phyloP scores from a whole-genome alignment of 148 eudicot species.

The Rhododendron williamsianum region DNA sequence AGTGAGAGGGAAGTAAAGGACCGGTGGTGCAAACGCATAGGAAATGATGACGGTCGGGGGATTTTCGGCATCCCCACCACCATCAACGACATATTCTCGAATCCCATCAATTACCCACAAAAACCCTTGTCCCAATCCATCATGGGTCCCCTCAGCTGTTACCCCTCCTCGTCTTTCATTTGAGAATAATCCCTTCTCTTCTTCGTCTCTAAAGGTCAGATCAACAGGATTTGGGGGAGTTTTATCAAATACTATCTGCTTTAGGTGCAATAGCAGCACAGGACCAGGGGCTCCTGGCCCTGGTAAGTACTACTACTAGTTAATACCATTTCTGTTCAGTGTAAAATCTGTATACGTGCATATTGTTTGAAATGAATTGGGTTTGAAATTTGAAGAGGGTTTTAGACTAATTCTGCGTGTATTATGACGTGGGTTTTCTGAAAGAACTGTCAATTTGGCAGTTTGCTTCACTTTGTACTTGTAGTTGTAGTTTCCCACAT shows the following conservation, averaged over 20 bases:
- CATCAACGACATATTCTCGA: background rate
- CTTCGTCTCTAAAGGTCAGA: constrained; percentile 1
- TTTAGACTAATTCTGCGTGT: background rate
- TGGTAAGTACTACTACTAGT: constrained; percentile 7
- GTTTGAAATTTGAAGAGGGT: background rate
- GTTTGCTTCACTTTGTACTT: background rate
- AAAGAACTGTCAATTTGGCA: background rate
- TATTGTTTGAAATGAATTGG: background rate
- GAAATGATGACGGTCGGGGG: constrained; percentile 7
- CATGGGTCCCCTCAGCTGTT: background rate
- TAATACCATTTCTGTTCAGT: background rate
- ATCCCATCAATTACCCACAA: background rate
- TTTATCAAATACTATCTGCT: background rate
- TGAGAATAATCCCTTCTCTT: constrained; percentile 2
- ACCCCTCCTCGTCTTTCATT: background rate
- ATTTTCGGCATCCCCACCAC: constrained; percentile 16
- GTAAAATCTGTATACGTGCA: background rate
- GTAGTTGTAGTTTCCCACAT: background rate
- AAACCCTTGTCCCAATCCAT: constrained; percentile 7
- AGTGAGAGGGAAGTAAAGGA: background rate
- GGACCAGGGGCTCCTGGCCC: constrained; percentile 27
- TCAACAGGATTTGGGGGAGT: background rate
- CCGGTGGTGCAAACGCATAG: background rate
- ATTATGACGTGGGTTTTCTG: background rate
- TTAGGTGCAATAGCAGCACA: constrained; percentile 28